A percentile compares a stretch with the other conserved stretches of the same genome.
Evolutionary conservation across 2,329 filamentous ascomycete genomes (phyloP).

Genomic region (Helotiales sp.): DNA sequence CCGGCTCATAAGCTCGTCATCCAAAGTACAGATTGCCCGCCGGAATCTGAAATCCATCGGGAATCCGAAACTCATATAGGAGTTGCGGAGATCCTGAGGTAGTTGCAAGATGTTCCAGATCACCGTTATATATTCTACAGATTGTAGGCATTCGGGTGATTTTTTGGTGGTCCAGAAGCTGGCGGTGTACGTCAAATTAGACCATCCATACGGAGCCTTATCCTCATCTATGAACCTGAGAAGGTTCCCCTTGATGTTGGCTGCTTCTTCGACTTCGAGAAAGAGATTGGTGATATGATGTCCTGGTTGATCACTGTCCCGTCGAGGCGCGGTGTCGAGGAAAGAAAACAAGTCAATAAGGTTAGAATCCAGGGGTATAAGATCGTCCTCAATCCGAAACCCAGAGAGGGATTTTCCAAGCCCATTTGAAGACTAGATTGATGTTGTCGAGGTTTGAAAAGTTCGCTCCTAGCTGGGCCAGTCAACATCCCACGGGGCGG

Average conservation of each 20-base stretch:
- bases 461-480: background rate
- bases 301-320: background rate
- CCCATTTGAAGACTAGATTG: background rate
- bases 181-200: background rate
- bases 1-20: background rate
- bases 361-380: background rate
- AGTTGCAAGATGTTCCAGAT: background rate
- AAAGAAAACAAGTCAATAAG: background rate
- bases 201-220: background rate
- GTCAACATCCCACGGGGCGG: background rate
- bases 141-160: background rate
- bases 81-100: background rate
- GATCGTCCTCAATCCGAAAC: background rate
- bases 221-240: background rate
- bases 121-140: background rate
- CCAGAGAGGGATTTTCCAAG: background rate
- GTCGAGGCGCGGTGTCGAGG: background rate
- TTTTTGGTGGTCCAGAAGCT: background rate
- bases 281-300: background rate
- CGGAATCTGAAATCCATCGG: background rate
- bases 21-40: background rate
- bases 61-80: background rate
- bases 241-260: background rate
- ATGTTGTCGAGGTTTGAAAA: background rate
- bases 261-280: background rate